Evolutionary conservation across 257 asterid species (phyloP), one percentile per base, ranked within the genome.

Genomic region (Petunia secreta): DNA sequence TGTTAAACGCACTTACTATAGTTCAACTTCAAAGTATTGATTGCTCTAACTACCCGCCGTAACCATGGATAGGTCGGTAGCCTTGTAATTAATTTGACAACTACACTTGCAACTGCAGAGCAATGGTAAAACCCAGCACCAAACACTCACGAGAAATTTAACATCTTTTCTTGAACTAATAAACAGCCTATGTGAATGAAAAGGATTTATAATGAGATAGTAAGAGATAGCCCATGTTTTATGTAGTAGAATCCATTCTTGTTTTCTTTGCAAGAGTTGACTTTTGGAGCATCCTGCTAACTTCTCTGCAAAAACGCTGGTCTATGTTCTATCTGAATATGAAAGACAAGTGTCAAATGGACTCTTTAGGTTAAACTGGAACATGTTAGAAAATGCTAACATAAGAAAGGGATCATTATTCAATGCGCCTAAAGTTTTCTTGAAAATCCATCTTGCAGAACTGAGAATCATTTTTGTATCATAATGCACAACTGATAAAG

Each of bases 1-100:
- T 25, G 25, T 25, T 25, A 25, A 25, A 25, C 25, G 25, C 25
- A 25, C 25, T 25, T 25, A 25, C 5, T 10, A 52, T 52, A 10
- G 48, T 48, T 11, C 34, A 71, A 50, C 13, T 71, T 73, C 14
- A 36, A 25, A 6, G 14, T 73, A 73, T 73, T 50, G 62, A 73
- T 73, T 73, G 77, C 62, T 73, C 40, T 16, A 48, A 11, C 77
- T 73, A 36, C 13, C 7, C 62, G 10, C 60, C 34, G 36, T 73
- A 11, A 71, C 44, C 25, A 48, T 48, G 34, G 44, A 71, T 48
- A n/a, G 77, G 58, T 10, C 14, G 34, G 13, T 71, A 50, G 46
- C 34, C 10, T 11, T 50, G 77, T 34, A 73, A 50, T 50, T 73
- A 73, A 73, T 73, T 73, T 50, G 78, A 11, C 77, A 50, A 10